Evolutionary conservation across 192 early-diverging fungal species (phyloP).

Genomic region (Coemansia nantahalensis): DNA sequence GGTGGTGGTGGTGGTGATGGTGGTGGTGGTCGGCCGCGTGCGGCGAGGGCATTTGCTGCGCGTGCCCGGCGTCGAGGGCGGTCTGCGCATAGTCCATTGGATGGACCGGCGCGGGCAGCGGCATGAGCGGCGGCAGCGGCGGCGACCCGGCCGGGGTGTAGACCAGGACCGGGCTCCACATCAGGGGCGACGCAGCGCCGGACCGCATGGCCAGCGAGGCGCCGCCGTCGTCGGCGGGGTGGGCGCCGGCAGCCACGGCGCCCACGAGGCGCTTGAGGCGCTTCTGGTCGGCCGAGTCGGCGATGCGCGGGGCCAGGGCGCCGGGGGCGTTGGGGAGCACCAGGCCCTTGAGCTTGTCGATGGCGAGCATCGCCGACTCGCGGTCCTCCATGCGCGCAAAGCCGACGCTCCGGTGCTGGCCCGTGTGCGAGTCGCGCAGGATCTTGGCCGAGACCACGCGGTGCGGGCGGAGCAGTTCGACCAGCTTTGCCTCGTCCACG

Average conservation of each 20-base stretch:
- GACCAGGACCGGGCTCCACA: slow-evolving; percentile 49
- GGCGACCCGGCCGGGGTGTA: slow-evolving; percentile 30
- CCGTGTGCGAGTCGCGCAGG: slow-evolving; percentile 64
- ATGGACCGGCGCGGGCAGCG: not conserved
- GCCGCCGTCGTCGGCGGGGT: slow-evolving; percentile 48
- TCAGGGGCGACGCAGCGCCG: slow-evolving; percentile 24
- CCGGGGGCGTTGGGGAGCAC: slow-evolving; percentile 59
- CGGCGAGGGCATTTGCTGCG: slow-evolving; percentile 5
- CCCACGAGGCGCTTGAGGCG: slow-evolving; percentile 54
- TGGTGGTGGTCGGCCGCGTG: not conserved
- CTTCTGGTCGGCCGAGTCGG: slow-evolving; percentile 78
- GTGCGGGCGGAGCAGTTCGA: slow-evolving; percentile 64
- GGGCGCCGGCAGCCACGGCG: no score
- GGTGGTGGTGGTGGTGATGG: not conserved
- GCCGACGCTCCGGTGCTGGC: slow-evolving; percentile 72
- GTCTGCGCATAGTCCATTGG: no score
- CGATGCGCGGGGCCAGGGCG: slow-evolving; percentile 74
- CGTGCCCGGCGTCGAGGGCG: not conserved
- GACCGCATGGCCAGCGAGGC: slow-evolving; percentile 10
- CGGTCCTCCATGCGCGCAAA: slow-evolving; percentile 75
- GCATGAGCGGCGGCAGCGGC: slow-evolving; percentile 2
- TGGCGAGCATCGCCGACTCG: slow-evolving; percentile 62
- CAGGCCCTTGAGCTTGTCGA: slow-evolving; percentile 64
- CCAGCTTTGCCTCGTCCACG: slow-evolving; percentile 66
- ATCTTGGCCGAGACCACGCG: slow-evolving; percentile 71